These are phyloP conservation scores for Scopulariopsis brevicaulis DNA, from an alignment of 2,329 filamentous ascomycete genomes.

Conservation along the genomic window DNA sequence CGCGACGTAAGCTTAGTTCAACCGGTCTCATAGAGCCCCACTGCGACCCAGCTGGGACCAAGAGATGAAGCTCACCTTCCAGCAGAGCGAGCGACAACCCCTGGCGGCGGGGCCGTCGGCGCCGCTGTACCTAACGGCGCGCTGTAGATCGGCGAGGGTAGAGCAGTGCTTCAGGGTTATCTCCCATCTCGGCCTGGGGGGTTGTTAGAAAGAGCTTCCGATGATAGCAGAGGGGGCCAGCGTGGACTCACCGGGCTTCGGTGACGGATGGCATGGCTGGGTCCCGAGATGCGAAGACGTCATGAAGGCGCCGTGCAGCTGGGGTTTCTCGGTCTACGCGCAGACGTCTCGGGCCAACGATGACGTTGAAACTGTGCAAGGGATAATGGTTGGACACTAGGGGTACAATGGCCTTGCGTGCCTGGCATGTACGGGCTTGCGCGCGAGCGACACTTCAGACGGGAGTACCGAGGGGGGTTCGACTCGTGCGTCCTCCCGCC, in stretches of 20 bases:
- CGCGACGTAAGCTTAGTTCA: neutral
- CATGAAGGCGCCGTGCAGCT: neutral
- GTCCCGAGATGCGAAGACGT: neutral
- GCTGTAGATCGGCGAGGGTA: conserved; percentile 49
- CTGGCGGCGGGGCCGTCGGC: conserved; percentile 52
- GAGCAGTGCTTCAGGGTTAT: conserved; percentile 46
- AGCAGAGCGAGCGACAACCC: conserved; percentile 77
- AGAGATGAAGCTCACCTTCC: conserved; percentile 54
- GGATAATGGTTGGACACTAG: too few species aligned
- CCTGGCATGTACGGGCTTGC: neutral
- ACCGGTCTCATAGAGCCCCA: neutral
- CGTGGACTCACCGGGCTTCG: conserved; percentile 21
- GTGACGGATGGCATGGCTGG: conserved; percentile 23
- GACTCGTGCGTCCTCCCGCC: too few species aligned
- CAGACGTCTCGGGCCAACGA: neutral
- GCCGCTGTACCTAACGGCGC: conserved; percentile 50
- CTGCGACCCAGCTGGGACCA: neutral
- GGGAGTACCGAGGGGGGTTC: neutral
- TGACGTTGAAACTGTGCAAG: too few species aligned
- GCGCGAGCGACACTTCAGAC: neutral
- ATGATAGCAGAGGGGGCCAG: neutral
- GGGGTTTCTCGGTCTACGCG: neutral
- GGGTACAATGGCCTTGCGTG: neutral
- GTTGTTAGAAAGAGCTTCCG: neutral
- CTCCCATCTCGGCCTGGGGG: conserved; percentile 46